A percentile compares a stretch with the other conserved stretches of the same genome.
phyloP scores from a whole-genome alignment of 108 stramenopile species.

The Mayamaea pseudoterrestris region DNA sequence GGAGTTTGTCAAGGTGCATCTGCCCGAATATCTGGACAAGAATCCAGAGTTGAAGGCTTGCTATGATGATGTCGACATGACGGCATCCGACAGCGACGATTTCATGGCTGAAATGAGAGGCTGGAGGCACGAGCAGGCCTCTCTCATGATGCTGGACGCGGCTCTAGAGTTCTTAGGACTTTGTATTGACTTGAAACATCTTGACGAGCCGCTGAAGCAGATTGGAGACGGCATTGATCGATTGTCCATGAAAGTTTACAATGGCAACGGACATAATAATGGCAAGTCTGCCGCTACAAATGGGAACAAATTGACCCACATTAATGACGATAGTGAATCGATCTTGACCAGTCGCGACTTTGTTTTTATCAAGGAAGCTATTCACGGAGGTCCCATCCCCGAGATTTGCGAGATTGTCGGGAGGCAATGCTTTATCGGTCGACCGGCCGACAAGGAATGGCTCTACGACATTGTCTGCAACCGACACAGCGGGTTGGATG shows the following conservation, averaged over 20 bases:
- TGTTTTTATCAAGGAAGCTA: slow-evolving; percentile 73
- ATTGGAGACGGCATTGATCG: slow-evolving; percentile 67
- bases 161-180: slow-evolving; percentile 42
- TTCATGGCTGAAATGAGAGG: too few species aligned
- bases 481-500: slow-evolving; percentile 79
- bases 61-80: slow-evolving; percentile 21
- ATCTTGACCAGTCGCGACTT: slow-evolving; percentile 72
- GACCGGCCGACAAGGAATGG: slow-evolving; percentile 51
- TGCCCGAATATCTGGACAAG: slow-evolving; percentile 27
- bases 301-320: slow-evolving; percentile 10
- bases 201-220: slow-evolving; percentile 65
- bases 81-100: slow-evolving; percentile 10
- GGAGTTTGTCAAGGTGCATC: slow-evolving; percentile 8
- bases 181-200: slow-evolving; percentile 38
- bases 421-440: slow-evolving; percentile 28
- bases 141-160: slow-evolving; percentile 68
- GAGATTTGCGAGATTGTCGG: slow-evolving; percentile 3
- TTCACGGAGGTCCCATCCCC: slow-evolving; percentile 18
- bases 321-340: slow-evolving; percentile 12
- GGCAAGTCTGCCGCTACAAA: background rate
- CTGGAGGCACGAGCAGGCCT: slow-evolving; percentile 68
- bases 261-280: slow-evolving; percentile 6
- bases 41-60: slow-evolving; percentile 10
- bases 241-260: slow-evolving; percentile 39
- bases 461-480: slow-evolving; percentile 91